These are phyloP conservation scores for Kalanchoe fedtschenkoi DNA, from an alignment of 164 flowering plant species.

Conservation along the genomic window DNA sequence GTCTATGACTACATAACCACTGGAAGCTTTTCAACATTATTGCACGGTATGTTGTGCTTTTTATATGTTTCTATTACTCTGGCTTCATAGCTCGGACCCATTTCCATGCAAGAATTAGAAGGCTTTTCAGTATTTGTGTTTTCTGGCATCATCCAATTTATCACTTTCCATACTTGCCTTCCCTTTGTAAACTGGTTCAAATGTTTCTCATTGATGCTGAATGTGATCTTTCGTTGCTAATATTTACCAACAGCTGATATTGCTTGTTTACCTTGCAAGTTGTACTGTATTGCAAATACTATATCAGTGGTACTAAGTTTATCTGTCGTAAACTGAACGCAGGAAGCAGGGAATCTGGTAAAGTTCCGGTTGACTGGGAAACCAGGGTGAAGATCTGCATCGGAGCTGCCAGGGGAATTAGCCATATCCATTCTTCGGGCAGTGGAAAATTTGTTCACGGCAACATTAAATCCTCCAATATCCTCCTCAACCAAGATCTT, in stretches of 20 bases:
- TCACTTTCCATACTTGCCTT: no score
- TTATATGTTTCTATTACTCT: neutral
- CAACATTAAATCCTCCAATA: conserved; percentile 64
- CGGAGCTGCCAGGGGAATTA: conserved; percentile 54
- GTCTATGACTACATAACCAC: conserved; percentile 34
- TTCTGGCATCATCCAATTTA: no score
- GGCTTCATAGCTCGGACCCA: neutral
- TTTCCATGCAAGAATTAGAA: neutral
- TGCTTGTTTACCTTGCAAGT: no score
- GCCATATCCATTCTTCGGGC: conserved; percentile 43
- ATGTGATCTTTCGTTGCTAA: neutral
- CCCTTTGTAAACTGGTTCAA: no score
- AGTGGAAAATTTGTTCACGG: conserved; percentile 46
- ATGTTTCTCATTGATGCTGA: no score
- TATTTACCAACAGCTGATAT: no score
- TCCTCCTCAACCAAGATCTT: conserved; percentile 35
- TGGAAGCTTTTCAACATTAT: conserved; percentile 35
- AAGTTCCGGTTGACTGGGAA: conserved; percentile 53
- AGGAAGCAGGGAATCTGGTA: conserved; percentile 34
- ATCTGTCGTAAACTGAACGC: conserved; percentile 3
- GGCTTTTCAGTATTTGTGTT: neutral
- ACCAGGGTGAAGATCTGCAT: conserved; percentile 41
- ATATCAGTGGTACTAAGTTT: neutral
- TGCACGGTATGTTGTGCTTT: conserved; percentile 38
- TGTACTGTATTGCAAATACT: neutral